Percentiles rank a stretch among this genome's conserved stretches.
phyloP scores from a whole-genome alignment of 192 early-diverging fungal genomes.

The Entomortierella beljakovae region DNA sequence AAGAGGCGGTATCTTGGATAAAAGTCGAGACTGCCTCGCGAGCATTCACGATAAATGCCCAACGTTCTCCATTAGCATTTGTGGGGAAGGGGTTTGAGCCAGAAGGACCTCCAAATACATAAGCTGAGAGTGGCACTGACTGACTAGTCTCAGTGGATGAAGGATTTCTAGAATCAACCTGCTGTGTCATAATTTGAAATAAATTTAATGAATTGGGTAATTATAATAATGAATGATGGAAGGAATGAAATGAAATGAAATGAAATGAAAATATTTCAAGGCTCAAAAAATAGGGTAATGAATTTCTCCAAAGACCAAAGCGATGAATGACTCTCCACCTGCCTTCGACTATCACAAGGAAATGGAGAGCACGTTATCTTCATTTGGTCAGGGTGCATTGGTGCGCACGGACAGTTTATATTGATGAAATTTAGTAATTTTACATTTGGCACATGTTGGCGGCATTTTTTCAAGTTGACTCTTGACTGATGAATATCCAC shows the following conservation, averaged over 20 bases:
- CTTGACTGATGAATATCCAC: too few species aligned
- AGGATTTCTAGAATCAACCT: constrained; percentile 12
- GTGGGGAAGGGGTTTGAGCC: not conserved
- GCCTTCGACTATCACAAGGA: not conserved
- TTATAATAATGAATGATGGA: not conserved
- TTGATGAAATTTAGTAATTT: too few species aligned
- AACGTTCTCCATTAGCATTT: constrained; percentile 6
- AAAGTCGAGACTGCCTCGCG: constrained; percentile 26
- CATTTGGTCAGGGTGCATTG: not conserved
- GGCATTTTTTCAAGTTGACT: too few species aligned
- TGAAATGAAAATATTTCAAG: too few species aligned
- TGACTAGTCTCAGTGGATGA: not conserved
- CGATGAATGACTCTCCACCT: not conserved
- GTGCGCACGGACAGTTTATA: not conserved
- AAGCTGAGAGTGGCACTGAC: constrained; percentile 1
- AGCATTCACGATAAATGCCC: constrained; percentile 29
- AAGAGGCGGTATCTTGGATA: constrained; percentile 18
- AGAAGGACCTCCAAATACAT: not conserved
- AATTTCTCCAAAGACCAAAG: too few species aligned
- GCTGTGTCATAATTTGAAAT: constrained; percentile 15
- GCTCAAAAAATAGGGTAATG: too few species aligned
- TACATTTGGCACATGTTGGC: not conserved
- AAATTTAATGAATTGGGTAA: not conserved
- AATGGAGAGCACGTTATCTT: not conserved
- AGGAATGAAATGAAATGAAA: too few species aligned